These are phyloP conservation scores for Adansonia digitata DNA, from an alignment of 345 rosid species.

Conservation along the genomic window DNA sequence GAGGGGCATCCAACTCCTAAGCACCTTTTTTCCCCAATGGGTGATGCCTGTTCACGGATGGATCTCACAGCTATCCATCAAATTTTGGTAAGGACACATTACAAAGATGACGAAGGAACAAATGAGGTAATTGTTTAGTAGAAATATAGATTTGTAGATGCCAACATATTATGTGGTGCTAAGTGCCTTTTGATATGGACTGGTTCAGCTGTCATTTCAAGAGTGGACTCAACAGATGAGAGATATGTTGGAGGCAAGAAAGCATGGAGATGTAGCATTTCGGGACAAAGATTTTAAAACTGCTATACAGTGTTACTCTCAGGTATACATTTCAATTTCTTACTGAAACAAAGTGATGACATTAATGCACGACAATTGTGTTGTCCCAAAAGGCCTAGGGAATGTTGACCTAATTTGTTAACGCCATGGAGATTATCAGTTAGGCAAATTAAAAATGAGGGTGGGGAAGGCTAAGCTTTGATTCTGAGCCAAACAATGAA, in stretches of 20 bases:
- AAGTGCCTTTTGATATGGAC: constrained; percentile 10
- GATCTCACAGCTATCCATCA: constrained; percentile 89
- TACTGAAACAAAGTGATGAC: neutral
- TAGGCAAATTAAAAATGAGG: no score
- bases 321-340: constrained; percentile 37
- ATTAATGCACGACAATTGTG: neutral
- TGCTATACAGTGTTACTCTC: constrained; percentile 76
- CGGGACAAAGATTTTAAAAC: constrained; percentile 58
- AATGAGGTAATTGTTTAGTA: constrained; percentile 53
- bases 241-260: constrained; percentile 85
- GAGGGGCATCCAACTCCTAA: constrained; percentile 64
- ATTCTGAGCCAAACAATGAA: neutral
- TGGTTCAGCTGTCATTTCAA: constrained; percentile 73
- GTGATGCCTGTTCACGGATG: constrained; percentile 76
- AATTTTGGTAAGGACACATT: constrained; percentile 65
- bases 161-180: constrained; percentile 6
- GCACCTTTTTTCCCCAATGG: constrained; percentile 60
- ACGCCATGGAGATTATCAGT: no score
- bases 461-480: neutral
- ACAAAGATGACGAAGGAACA: constrained; percentile 87
- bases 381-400: neutral
- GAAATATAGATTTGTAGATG: neutral
- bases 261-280: constrained; percentile 79
- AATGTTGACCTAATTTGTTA: neutral
- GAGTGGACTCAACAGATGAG: constrained; percentile 93